Evolutionary conservation across 1,284 basidiomycete genomes (phyloP).

Genomic region (Malassezia caprae): DNA sequence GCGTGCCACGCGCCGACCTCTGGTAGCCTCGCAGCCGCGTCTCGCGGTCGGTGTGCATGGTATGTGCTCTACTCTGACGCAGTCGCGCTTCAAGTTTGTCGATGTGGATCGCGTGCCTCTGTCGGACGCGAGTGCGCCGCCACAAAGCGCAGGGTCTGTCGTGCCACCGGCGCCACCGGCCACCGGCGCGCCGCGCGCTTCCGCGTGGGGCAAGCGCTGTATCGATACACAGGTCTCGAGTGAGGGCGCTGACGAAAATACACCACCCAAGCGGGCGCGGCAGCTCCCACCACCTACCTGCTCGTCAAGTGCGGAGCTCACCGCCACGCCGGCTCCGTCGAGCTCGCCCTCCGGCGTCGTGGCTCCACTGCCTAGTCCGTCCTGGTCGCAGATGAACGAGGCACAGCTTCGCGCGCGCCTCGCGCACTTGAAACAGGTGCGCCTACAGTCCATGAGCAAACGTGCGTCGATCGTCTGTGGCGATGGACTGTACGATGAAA

Average conservation of each 20-base stretch:
- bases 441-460: slow-evolving; percentile 9
- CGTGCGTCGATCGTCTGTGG: slow-evolving; percentile 16
- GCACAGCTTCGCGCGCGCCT: slow-evolving; percentile 6
- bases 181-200: neutral
- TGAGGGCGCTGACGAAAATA: neutral
- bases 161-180: neutral
- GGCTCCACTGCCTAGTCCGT: neutral
- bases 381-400: slow-evolving; percentile 4
- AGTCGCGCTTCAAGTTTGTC: neutral
- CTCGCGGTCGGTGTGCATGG: neutral
- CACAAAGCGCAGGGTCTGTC: neutral
- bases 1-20: neutral
- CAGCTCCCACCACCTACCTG: neutral
- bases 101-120: neutral
- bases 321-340: neutral
- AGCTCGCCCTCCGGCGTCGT: neutral
- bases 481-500: slow-evolving; percentile 11
- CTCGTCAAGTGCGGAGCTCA: neutral
- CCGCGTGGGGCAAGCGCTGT: neutral
- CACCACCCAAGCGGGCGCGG: neutral
- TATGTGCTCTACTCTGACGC: neutral
- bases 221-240: neutral
- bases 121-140: neutral
- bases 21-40: neutral
- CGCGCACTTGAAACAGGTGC: slow-evolving; percentile 5